Evolutionary conservation across 371 early-diverging fungal species (phyloP).

Genomic region (Amoeboaphelidium occidentale): DNA sequence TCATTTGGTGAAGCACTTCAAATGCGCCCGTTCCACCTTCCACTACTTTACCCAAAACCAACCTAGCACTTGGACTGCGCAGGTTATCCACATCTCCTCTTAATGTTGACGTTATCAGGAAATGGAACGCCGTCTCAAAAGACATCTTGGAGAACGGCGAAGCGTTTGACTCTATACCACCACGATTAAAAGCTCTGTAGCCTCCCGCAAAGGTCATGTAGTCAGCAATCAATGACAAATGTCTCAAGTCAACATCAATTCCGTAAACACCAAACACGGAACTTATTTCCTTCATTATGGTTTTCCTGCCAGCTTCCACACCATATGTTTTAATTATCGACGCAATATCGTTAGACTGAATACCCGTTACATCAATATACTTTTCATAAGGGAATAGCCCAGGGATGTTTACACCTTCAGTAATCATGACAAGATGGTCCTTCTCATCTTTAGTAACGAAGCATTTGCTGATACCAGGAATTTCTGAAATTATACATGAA

Average conservation of each 20-base stretch:
- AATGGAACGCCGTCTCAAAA: slow-evolving; percentile 82
- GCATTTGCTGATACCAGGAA: slow-evolving; percentile 49
- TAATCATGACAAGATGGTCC: slow-evolving; percentile 29
- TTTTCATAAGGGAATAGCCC: slow-evolving; percentile 62
- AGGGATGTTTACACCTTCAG: slow-evolving; percentile 72
- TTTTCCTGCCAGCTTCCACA: slow-evolving; percentile 91
- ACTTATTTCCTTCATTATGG: slow-evolving; percentile 86
- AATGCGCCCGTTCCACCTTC: slow-evolving; percentile 86
- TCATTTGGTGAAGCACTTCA: slow-evolving; percentile 27
- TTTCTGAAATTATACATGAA: slow-evolving; percentile 51
- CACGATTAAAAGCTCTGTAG: slow-evolving; percentile 88
- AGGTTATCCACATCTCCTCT: slow-evolving; percentile 72
- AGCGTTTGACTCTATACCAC: slow-evolving; percentile 68
- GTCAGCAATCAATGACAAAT: slow-evolving; percentile 92
- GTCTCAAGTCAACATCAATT: slow-evolving; percentile 85
- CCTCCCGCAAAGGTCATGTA: slow-evolving; percentile 99
- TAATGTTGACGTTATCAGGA: slow-evolving; percentile 72
- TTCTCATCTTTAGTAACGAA: slow-evolving; percentile 50
- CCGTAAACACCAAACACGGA: slow-evolving; percentile 94
- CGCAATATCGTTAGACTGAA: slow-evolving; percentile 92
- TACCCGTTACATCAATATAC: slow-evolving; percentile 53
- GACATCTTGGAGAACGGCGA: slow-evolving; percentile 92
- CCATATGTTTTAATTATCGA: slow-evolving; percentile 83
- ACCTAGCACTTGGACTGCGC: slow-evolving; percentile 64
- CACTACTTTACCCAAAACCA: slow-evolving; percentile 83